These are phyloP conservation scores for Castanospermum australe DNA, from an alignment of 306 rosid species.

Conservation along the genomic window DNA sequence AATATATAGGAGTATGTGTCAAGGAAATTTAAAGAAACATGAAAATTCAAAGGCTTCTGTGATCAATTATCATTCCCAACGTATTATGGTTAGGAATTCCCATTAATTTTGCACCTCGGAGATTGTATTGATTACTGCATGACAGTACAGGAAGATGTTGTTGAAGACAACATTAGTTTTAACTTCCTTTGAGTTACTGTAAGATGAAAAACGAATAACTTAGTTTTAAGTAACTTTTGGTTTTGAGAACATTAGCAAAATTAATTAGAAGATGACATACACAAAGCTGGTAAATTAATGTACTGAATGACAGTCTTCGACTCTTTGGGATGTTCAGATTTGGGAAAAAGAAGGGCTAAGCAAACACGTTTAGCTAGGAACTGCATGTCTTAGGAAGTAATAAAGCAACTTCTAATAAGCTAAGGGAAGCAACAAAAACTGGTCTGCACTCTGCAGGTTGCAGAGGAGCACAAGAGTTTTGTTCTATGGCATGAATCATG, in stretches of 20 bases:
- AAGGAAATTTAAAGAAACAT: not conserved
- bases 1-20: too few relatives aligned
- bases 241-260: too few relatives aligned
- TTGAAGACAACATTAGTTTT: too few relatives aligned
- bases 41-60: not conserved
- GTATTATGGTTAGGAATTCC: not conserved
- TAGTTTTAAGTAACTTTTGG: too few relatives aligned
- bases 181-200: too few relatives aligned
- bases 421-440: not conserved
- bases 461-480: not conserved
- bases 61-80: not conserved
- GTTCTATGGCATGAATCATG: not conserved
- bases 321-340: not conserved
- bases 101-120: not conserved
- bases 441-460: not conserved
- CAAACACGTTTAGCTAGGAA: not conserved
- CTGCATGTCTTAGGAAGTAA: not conserved
- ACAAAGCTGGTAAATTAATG: not conserved
- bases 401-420: not conserved
- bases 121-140: not conserved
- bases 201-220: too few relatives aligned
- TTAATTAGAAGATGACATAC: not conserved
- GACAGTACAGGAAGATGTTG: not conserved
- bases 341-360: not conserved
- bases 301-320: not conserved